Evolutionary conservation across 768 basidiomycete genomes (phyloP).

Genomic region (Amanita molliuscula): DNA sequence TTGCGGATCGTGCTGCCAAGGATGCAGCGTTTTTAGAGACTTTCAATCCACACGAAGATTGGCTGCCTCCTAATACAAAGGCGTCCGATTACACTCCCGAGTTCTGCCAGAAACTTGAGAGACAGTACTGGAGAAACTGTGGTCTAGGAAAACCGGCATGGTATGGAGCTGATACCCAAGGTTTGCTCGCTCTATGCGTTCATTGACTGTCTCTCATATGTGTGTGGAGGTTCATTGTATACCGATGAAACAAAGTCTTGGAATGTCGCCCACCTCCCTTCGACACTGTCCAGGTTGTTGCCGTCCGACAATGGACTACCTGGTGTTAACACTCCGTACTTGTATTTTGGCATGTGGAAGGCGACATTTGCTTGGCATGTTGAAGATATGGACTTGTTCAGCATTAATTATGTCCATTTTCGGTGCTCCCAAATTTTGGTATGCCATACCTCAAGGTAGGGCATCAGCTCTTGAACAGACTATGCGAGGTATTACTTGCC

Average conservation of each 20-base stretch:
- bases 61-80: conserved; percentile 71
- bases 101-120: conserved; percentile 79
- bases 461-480: conserved; percentile 76
- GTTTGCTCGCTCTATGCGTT: conserved; percentile 28
- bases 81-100: conserved; percentile 78
- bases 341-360: conserved; percentile 99
- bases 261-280: conserved; percentile 92
- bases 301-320: conserved; percentile 65
- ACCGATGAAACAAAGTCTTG: conserved; percentile 72
- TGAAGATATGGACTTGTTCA: conserved; percentile 98
- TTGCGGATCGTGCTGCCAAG: conserved; percentile 34
- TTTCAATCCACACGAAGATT: conserved; percentile 65
- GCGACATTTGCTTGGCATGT: conserved; percentile 99
- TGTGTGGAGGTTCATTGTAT: conserved; percentile 46
- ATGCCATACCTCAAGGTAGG: conserved; percentile 84
- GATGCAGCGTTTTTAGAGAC: conserved; percentile 51
- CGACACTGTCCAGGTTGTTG: conserved; percentile 72
- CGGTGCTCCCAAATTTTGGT: conserved; percentile 96
- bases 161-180: conserved; percentile 97
- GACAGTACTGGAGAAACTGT: conserved; percentile 88
- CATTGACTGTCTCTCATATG: neutral
- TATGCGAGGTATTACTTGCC: conserved; percentile 59
- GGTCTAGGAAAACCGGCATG: conserved; percentile 84
- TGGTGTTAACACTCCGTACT: conserved; percentile 94
- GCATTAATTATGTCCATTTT: conserved; percentile 99